Conservation (phyloP, 257 asterid species). For the Fraxinus quadrangulata region DNA sequence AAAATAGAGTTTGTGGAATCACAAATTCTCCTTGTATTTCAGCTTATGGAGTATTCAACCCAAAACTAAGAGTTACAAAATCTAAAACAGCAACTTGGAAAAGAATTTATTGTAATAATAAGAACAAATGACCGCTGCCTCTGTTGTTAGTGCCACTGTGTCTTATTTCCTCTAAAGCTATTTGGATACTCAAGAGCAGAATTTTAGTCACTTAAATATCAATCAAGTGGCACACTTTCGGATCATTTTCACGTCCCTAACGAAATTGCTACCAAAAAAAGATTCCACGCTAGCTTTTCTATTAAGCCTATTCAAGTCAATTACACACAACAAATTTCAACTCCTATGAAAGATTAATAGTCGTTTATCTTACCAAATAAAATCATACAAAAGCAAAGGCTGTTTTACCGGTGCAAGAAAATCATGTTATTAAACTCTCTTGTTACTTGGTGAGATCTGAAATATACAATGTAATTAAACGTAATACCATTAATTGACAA, state of each 20-base stretch:
- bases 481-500: neutral
- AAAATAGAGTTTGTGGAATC: neutral
- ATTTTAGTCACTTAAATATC: neutral
- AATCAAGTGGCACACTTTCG: neutral
- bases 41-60: neutral
- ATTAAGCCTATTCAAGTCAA: neutral
- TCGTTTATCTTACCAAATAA: neutral
- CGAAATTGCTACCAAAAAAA: neutral
- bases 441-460: neutral
- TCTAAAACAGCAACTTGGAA: neutral
- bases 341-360: neutral
- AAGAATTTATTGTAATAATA: neutral
- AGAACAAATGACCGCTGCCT: neutral
- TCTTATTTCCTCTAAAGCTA: neutral
- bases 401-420: neutral
- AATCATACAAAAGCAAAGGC: neutral
- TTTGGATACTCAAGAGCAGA: neutral
- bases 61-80: neutral
- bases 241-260: neutral
- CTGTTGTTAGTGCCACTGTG: neutral
- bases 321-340: neutral
- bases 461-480: neutral
- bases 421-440: neutral
- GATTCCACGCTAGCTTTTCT: neutral
- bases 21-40: neutral